Evolutionary conservation across 768 basidiomycete species (phyloP).

Genomic region (Thelephora ganbajun): DNA sequence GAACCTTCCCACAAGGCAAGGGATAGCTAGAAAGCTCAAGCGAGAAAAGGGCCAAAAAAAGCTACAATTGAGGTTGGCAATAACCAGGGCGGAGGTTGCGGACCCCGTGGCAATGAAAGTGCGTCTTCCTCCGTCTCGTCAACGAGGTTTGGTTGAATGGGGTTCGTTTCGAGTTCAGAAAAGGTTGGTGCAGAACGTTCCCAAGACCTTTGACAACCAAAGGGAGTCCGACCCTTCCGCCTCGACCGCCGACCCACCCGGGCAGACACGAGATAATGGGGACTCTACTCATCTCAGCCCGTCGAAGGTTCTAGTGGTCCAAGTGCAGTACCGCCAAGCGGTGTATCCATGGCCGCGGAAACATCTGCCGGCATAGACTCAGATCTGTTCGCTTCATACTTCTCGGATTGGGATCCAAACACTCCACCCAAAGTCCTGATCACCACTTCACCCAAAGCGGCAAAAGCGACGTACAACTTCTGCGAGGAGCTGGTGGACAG

Average conservation of each 20-base stretch:
- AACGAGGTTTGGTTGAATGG: not conserved
- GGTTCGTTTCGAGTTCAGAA: constrained; percentile 29
- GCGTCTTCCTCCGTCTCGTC: constrained; percentile 6
- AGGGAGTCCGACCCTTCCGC: constrained; percentile 71
- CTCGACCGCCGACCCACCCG: constrained; percentile 34
- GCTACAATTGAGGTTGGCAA: constrained; percentile 65
- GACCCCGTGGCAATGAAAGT: constrained; percentile 75
- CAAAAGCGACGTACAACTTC: constrained; percentile 83
- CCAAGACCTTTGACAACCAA: constrained; percentile 86
- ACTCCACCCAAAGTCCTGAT: constrained; percentile 75
- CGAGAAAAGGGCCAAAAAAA: constrained; percentile 70
- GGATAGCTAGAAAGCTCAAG: constrained; percentile 58
- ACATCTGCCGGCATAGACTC: constrained; percentile 52
- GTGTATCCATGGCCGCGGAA: constrained; percentile 20
- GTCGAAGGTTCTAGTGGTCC: constrained; percentile 5
- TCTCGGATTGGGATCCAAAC: constrained; percentile 15
- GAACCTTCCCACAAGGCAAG: constrained; percentile 68
- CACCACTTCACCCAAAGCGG: constrained; percentile 77
- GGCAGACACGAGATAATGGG: not conserved
- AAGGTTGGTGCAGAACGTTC: constrained; percentile 75
- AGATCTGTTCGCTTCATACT: constrained; percentile 71
- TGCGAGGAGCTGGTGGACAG: constrained; percentile 79
- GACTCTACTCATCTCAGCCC: constrained; percentile 6
- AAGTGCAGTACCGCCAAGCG: constrained; percentile 5
- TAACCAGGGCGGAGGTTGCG: constrained; percentile 59